A percentile compares a stretch with the other conserved stretches of the same genome.
phyloP scores from a whole-genome alignment of 441 rosid species.

The Pelargonium cotyledonis region DNA sequence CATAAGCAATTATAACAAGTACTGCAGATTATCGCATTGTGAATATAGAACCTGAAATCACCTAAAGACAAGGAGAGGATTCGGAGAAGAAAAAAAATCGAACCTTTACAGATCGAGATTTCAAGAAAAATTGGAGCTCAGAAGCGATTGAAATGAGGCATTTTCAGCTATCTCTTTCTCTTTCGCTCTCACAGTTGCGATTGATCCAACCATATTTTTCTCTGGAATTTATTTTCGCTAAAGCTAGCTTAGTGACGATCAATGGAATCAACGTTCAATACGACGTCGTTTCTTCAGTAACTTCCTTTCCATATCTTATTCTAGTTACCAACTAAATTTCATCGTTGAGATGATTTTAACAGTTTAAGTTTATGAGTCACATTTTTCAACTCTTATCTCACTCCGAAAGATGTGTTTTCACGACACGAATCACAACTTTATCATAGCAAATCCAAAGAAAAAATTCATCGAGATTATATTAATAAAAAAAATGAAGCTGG shows the following conservation, averaged over 20 bases:
- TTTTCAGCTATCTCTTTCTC: not conserved
- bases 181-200: not conserved
- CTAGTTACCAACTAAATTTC: no score
- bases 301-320: no score
- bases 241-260: not conserved
- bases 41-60: not conserved
- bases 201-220: slow-evolving; percentile 1
- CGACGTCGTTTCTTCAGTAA: not conserved
- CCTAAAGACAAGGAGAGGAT: not conserved
- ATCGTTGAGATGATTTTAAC: no score
- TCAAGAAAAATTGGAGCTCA: not conserved
- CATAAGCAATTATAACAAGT: not conserved
- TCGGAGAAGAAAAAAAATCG: not conserved
- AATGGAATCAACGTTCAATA: not conserved
- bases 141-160: not conserved
- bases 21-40: not conserved
- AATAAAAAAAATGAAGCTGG: no score
- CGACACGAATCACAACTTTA: no score
- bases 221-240: not conserved
- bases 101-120: not conserved
- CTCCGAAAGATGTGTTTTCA: no score
- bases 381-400: no score
- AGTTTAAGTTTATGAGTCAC: no score
- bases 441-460: no score
- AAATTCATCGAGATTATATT: no score